phyloP scores from a whole-genome alignment of 768 basidiomycete genomes.

The Suillus plorans region DNA sequence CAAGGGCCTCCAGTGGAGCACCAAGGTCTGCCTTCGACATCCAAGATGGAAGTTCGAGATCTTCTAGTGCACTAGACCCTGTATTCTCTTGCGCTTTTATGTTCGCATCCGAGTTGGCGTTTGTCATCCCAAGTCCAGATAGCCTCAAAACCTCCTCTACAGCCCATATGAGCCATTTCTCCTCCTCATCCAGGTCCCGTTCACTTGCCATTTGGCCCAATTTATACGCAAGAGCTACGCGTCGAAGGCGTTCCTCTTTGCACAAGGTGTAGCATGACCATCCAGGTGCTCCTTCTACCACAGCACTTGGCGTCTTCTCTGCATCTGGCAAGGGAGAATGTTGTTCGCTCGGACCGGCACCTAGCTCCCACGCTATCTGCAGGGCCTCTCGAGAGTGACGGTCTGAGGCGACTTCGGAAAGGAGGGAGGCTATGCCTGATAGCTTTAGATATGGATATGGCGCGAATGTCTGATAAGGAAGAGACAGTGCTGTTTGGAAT shows the following conservation, averaged over 20 bases:
- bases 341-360: conserved; percentile 4
- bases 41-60: conserved; percentile 62
- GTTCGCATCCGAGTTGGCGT: neutral
- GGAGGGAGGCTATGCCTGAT: conserved; percentile 62
- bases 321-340: conserved; percentile 6
- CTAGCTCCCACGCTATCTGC: conserved; percentile 22
- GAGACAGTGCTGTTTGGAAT: conserved; percentile 49
- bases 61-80: conserved; percentile 38
- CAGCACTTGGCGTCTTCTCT: neutral
- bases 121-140: conserved; percentile 13
- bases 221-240: conserved; percentile 45
- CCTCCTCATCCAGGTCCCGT: conserved; percentile 38
- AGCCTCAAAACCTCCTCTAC: conserved; percentile 43
- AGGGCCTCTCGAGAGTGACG: conserved; percentile 27
- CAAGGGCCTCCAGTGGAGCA: conserved; percentile 68
- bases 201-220: conserved; percentile 42
- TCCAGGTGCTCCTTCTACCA: neutral
- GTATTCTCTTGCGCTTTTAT: neutral
- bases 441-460: conserved; percentile 61
- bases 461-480: conserved; percentile 37
- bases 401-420: conserved; percentile 49
- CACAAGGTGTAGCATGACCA: conserved; percentile 30
- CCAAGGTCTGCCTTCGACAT: conserved; percentile 58
- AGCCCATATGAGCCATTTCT: conserved; percentile 42
- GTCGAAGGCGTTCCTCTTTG: conserved; percentile 40